Base-by-base conservation (phyloP, 2,329 filamentous ascomycete genomes). In the Pestalotiopsis sp. region DNA sequence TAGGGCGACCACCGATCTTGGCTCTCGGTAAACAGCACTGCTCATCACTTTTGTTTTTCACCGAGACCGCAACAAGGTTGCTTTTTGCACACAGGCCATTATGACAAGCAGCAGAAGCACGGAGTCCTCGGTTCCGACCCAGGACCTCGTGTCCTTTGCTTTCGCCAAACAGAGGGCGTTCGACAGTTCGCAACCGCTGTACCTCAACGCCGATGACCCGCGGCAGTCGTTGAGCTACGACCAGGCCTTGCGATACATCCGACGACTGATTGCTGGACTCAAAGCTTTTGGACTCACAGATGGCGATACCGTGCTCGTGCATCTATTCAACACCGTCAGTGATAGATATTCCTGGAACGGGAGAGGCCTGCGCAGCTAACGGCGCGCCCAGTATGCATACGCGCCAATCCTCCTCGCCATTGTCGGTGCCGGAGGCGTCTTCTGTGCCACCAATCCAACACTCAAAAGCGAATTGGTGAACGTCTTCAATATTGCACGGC, bases 361-460 rank as follows among this genome's bases (percentile, higher is more conserved):
- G 7, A 23, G 45, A 52, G 45, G 20, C 45, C 45, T 52, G 45
- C 45, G 45, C 45, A 52, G 45, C 45, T 52, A 52, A 52, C 45
- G 17, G 45, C 45, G 45, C 45, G 45, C 45, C 77, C 80, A 81
- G 76, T 77, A 82, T 71, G 72, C 77, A 60, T 83, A 82, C 71
- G 79, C 80, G 6, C 67, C 82, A 20, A 68, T 83, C 11, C 79
- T 78, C 64, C 72, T 82, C 12, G 80, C 76, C n/a, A 80, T 82
- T 66, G 81, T 86, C 70, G 84, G 82, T 27, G 81, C 82, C 45
- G 82, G 82, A 17, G 84, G 82, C 64, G 77, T 84, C 56, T 86
- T 84, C 74, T 84, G 85, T 70, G 85, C 84, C n/a, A 81, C 83
- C 17, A 88, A 87, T 71, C 80, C 83, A 3, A 79, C 80, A 14